phyloP scores from a whole-genome alignment of 2,329 filamentous ascomycete genomes.

The Aspergillus sergii region DNA sequence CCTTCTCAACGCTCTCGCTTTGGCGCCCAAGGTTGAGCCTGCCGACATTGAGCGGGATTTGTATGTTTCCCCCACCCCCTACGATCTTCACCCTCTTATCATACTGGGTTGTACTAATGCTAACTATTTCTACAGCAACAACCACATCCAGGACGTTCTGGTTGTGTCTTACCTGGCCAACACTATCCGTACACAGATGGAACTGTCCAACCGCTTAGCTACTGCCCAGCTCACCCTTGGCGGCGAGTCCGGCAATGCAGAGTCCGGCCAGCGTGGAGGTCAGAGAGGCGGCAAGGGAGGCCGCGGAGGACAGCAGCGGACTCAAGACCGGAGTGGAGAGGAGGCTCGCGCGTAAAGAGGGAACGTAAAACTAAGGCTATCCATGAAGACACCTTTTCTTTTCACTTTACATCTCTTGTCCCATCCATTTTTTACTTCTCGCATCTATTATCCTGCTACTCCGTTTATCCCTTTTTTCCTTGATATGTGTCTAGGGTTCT shows the following conservation, averaged over 20 bases:
- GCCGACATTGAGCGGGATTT: constrained; percentile 94
- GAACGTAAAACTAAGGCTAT: constrained; percentile 15
- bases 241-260: constrained; percentile 43
- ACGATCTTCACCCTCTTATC: constrained; percentile 12
- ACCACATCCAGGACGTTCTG: constrained; percentile 98
- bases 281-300: constrained; percentile 48
- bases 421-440: constrained; percentile 16
- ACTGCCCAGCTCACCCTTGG: constrained; percentile 69
- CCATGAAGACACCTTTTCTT: constrained; percentile 30
- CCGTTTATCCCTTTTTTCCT: constrained; percentile 12
- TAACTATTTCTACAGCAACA: constrained; percentile 66
- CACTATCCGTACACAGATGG: constrained; percentile 98
- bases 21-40: constrained; percentile 92
- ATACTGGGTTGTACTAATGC: constrained; percentile 10
- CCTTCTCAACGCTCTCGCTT: constrained; percentile 86
- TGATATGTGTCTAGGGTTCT: constrained; percentile 20
- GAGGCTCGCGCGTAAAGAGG: constrained; percentile 41
- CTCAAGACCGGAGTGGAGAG: constrained; percentile 40
- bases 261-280: constrained; percentile 38
- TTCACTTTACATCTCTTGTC: constrained; percentile 23
- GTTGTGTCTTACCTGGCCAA: constrained; percentile 98
- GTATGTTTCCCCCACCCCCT: constrained; percentile 47
- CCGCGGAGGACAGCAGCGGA: constrained; percentile 41
- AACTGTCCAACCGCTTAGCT: constrained; percentile 91
- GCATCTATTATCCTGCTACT: constrained; percentile 13